Conservation (phyloP, 2,329 filamentous ascomycete species). For the Dendryphion nanum region DNA sequence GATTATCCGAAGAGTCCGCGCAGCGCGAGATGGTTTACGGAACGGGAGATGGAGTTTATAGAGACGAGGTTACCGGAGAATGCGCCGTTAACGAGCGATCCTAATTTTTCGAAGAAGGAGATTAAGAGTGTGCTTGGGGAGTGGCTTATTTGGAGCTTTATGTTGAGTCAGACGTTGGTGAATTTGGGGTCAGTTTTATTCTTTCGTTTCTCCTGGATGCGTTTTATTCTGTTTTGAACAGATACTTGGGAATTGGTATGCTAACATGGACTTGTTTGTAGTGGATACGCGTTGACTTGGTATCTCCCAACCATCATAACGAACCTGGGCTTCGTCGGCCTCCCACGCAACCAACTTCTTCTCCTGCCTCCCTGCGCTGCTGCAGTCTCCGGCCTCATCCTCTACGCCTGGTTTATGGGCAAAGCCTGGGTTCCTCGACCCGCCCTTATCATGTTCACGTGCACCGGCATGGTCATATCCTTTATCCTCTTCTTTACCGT, state of each 20-base stretch:
- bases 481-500: conserved; percentile 46
- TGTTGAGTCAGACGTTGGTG: conserved; percentile 37
- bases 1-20: conserved; percentile 46
- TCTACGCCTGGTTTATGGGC: conserved; percentile 42
- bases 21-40: conserved; percentile 38
- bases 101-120: conserved; percentile 36
- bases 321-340: conserved; percentile 41
- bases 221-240: no score
- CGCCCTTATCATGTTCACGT: conserved; percentile 42
- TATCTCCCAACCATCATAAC: conserved; percentile 45
- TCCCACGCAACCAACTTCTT: conserved; percentile 46
- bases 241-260: no score
- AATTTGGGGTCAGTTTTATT: conserved; percentile 34
- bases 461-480: conserved; percentile 41
- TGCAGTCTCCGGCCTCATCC: conserved; percentile 38
- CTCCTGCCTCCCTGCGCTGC: conserved; percentile 47
- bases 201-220: no score
- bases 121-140: conserved; percentile 36
- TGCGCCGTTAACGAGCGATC: conserved; percentile 40
- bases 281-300: conserved; percentile 44
- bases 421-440: conserved; percentile 43
- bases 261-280: no score
- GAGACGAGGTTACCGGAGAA: conserved; percentile 41
- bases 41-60: conserved; percentile 42
- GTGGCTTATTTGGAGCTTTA: conserved; percentile 38